phyloP scores from a whole-genome alignment of 2,329 filamentous ascomycete genomes.

The Fusarium scirpi region DNA sequence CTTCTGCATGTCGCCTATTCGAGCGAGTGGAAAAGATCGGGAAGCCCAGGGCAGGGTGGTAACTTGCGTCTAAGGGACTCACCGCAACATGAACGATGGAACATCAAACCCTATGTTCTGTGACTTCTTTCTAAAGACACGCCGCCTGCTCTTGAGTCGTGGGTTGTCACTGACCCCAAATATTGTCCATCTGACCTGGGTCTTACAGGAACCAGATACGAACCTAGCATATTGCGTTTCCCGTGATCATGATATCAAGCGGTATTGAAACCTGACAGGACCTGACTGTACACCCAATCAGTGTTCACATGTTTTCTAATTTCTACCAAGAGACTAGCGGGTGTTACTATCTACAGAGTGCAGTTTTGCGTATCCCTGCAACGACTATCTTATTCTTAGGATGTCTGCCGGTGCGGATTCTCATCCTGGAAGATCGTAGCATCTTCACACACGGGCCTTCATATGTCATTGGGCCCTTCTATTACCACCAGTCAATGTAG shows the following conservation, averaged over 20 bases:
- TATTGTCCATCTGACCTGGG: neutral
- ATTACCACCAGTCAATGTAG: neutral
- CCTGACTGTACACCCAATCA: neutral
- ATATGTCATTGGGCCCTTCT: neutral
- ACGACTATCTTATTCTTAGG: neutral
- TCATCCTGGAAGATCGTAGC: neutral
- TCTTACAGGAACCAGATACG: neutral
- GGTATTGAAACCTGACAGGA: neutral
- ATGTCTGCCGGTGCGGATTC: neutral
- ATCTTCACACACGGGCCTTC: neutral
- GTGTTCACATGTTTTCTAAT: neutral
- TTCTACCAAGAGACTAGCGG: neutral
- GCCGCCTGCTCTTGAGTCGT: neutral
- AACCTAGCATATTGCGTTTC: neutral
- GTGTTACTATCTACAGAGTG: neutral
- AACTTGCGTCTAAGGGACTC: neutral
- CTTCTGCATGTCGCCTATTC: conserved; percentile 9
- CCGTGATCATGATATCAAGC: neutral
- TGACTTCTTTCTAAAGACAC: conserved; percentile 1
- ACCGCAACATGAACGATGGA: conserved; percentile 3
- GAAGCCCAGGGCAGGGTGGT: neutral
- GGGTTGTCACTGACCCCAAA: neutral
- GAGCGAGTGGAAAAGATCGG: conserved; percentile 2
- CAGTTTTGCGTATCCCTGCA: neutral
- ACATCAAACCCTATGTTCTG: neutral